Evolutionary conservation across 148 eudicot genomes (phyloP), one percentile per base, ranked within the genome.

Genomic region (Oxyria digyna): DNA sequence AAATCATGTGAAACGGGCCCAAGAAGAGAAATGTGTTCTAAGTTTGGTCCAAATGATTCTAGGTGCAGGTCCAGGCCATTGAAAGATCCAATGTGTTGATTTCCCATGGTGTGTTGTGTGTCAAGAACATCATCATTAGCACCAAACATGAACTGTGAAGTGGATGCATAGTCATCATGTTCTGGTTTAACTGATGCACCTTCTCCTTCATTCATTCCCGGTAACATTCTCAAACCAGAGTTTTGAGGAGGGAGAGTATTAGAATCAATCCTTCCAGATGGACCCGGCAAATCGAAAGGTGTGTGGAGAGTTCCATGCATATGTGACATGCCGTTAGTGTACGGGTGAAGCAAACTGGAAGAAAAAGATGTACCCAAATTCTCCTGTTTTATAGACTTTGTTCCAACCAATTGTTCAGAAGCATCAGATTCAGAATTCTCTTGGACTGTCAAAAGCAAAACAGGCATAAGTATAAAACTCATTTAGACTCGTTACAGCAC

Each of bases 361-460:
- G 79, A 66, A 43, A 82, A 67, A 62, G 83, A 43, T 52, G 82
- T 76, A 69, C 77, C 80, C 75, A 89, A 80, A 78, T 54, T 85
- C 67, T 85, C 89, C 52, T 82, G 78, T 79, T 78, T 83, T 43
- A 79, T 41, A 70, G 85, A 69, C 10, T 80, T 75, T 20, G 74
- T 67, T 66, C 79, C 87, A 65, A 82, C 20, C 65, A 59, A 31
- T 59, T 37, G 65, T 29, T 59, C 65, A 59, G 65, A 59, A 11
- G 82, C 67, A 18, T 81, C 78, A 74, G 80, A 79, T 38, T 82
- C 78, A 64, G 89, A 76, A 71, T 73, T 85, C 65, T 78, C 96
- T 76, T 84, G 94, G 80, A 79, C 98, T 92, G 80, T 38, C 68
- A 73, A 14, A 73, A n/a, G n/a, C 7, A 3, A 67, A 29, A 32